Conservation (phyloP, 2,329 filamentous ascomycete genomes). For the Trichoderma koningii region DNA sequence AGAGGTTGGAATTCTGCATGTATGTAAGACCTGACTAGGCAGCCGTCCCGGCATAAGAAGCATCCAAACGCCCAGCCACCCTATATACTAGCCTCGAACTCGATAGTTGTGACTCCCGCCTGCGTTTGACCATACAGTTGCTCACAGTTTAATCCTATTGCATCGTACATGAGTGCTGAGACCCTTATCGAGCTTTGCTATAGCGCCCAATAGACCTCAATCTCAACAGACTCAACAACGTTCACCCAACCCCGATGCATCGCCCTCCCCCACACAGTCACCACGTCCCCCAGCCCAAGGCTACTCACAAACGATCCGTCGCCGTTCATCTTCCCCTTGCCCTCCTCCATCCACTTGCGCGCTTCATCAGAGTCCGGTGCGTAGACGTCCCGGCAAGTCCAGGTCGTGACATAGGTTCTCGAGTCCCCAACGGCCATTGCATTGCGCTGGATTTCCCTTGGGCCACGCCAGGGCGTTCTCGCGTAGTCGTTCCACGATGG, state of each 20-base stretch:
- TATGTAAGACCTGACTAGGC: background rate
- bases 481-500: background rate
- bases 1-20: background rate
- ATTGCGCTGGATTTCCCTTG: slow-evolving; percentile 53
- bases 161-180: background rate
- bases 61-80: background rate
- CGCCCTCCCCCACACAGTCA: slow-evolving; percentile 63
- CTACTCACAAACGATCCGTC: slow-evolving; percentile 58
- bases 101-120: background rate
- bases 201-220: slow-evolving; percentile 63
- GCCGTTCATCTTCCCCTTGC: slow-evolving; percentile 53
- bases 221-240: slow-evolving; percentile 48
- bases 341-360: slow-evolving; percentile 43
- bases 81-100: background rate
- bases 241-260: slow-evolving; percentile 60
- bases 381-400: slow-evolving; percentile 54
- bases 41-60: background rate
- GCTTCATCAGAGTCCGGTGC: slow-evolving; percentile 46
- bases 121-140: background rate
- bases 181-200: slow-evolving; percentile 25
- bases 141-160: background rate
- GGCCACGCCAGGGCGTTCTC: background rate
- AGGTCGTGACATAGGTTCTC: slow-evolving; percentile 52
- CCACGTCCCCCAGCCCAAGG: slow-evolving; percentile 59
- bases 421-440: slow-evolving; percentile 39